A percentile compares a stretch with the other conserved stretches of the same genome.
Evolutionary conservation across 2,329 filamentous ascomycete species (phyloP).

Genomic region (Colletotrichum coccodes): DNA sequence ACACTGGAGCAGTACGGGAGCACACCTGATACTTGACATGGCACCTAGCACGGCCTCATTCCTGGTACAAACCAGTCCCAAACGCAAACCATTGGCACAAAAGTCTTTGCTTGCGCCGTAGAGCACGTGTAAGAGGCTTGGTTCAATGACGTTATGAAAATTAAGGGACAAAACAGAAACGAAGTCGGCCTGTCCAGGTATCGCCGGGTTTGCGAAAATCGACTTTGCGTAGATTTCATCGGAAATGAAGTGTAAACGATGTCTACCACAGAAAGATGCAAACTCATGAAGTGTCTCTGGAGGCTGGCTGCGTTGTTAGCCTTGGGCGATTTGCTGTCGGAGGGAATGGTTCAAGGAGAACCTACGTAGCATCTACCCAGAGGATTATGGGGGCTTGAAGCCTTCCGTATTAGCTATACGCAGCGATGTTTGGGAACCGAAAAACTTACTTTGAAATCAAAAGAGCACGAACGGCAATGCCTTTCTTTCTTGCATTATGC

Average conservation of each 20-base stretch:
- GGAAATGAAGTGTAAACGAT: constrained; percentile 54
- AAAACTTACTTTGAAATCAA: constrained; percentile 30
- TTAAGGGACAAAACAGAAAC: constrained; percentile 48
- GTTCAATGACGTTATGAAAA: constrained; percentile 44
- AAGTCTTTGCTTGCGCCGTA: constrained; percentile 48
- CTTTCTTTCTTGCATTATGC: constrained; percentile 16
- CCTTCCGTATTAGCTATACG: neutral
- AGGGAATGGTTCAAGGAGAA: constrained; percentile 22
- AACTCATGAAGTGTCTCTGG: constrained; percentile 40
- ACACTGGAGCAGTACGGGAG: too few relatives aligned
- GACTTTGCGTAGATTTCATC: constrained; percentile 62
- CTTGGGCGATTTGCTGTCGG: constrained; percentile 9
- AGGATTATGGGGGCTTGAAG: constrained; percentile 43
- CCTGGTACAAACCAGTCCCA: constrained; percentile 44
- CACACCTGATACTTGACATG: constrained; percentile 24
- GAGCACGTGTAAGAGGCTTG: constrained; percentile 51
- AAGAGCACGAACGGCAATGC: constrained; percentile 24
- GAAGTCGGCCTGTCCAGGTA: constrained; percentile 41
- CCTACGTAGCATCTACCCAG: constrained; percentile 43
- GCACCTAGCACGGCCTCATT: constrained; percentile 24
- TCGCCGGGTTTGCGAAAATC: constrained; percentile 48
- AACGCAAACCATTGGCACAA: constrained; percentile 53
- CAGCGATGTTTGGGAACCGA: neutral
- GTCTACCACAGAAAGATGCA: constrained; percentile 50
- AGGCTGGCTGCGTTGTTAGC: too few relatives aligned